phyloP scores from a whole-genome alignment of 2,329 filamentous ascomycete species.

The Colletotrichum tropicale region DNA sequence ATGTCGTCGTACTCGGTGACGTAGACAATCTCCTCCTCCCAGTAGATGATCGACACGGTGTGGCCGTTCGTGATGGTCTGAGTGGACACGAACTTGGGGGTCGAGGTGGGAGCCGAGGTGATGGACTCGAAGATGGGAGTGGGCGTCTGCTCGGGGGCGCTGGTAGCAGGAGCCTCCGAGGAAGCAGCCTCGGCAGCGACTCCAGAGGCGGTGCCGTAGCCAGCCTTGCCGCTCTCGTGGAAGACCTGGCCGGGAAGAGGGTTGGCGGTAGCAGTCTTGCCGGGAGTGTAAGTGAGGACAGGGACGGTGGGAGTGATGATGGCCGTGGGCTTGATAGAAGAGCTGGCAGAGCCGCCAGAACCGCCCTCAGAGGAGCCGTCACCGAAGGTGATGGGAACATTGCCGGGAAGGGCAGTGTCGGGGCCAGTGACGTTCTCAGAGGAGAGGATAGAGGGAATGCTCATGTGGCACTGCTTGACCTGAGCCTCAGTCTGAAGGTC shows the following conservation, averaged over 20 bases:
- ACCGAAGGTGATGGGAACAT: slow-evolving; percentile 47
- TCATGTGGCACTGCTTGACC: slow-evolving; percentile 64
- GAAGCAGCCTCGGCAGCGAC: background rate
- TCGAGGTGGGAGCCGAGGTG: background rate
- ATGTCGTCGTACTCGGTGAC: slow-evolving; percentile 50
- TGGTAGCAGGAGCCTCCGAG: background rate
- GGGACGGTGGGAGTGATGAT: slow-evolving; percentile 24
- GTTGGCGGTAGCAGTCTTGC: slow-evolving; percentile 33
- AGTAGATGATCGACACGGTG: slow-evolving; percentile 60
- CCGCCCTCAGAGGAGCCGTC: slow-evolving; percentile 25
- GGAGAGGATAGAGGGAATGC: slow-evolving; percentile 57
- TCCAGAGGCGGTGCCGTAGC: slow-evolving; percentile 5
- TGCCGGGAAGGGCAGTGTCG: slow-evolving; percentile 69
- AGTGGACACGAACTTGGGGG: slow-evolving; percentile 46
- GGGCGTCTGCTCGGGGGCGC: slow-evolving; percentile 27
- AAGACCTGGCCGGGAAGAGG: slow-evolving; percentile 49
- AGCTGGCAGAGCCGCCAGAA: background rate
- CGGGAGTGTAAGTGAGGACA: slow-evolving; percentile 40
- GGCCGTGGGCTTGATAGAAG: slow-evolving; percentile 10
- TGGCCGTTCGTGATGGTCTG: slow-evolving; percentile 55
- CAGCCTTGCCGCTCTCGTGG: slow-evolving; percentile 31
- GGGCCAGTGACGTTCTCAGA: slow-evolving; percentile 65
- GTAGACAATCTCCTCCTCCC: slow-evolving; percentile 59
- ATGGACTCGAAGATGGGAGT: slow-evolving; percentile 33
- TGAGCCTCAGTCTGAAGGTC: slow-evolving; percentile 67